Evolutionary conservation across 2,329 filamentous ascomycete genomes (phyloP).

Genomic region (Chaetomiaceae sp.): DNA sequence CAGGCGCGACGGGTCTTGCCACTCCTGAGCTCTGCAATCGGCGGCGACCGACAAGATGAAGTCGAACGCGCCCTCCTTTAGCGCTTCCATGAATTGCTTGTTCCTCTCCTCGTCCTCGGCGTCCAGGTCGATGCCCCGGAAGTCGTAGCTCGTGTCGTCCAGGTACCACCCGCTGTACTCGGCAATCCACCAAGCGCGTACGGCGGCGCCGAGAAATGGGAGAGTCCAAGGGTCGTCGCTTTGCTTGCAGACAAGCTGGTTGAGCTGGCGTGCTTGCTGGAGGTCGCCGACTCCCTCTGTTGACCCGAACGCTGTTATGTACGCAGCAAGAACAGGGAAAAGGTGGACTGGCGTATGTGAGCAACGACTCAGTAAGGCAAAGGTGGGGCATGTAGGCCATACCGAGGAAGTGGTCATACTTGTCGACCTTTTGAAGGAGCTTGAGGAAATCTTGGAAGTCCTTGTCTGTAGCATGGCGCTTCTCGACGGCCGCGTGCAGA

Average conservation of each 20-base stretch:
- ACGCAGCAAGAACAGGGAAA: slow-evolving; percentile 72
- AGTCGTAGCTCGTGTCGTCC: slow-evolving; percentile 60
- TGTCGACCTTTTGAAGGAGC: slow-evolving; percentile 65
- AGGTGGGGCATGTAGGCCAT: slow-evolving; percentile 23
- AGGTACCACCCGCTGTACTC: slow-evolving; percentile 90
- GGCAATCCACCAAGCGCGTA: slow-evolving; percentile 81
- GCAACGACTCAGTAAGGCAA: background rate
- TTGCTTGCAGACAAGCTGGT: slow-evolving; percentile 62
- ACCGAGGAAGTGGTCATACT: slow-evolving; percentile 64
- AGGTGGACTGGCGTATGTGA: slow-evolving; percentile 60
- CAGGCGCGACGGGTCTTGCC: slow-evolving; percentile 81
- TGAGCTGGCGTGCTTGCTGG: slow-evolving; percentile 64
- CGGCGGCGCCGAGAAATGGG: slow-evolving; percentile 71
- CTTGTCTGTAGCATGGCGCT: slow-evolving; percentile 61
- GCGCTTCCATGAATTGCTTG: slow-evolving; percentile 66
- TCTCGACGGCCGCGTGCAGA: slow-evolving; percentile 72
- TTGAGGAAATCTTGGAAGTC: slow-evolving; percentile 72
- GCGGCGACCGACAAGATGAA: slow-evolving; percentile 83
- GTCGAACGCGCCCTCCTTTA: slow-evolving; percentile 88
- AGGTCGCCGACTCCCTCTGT: slow-evolving; percentile 66
- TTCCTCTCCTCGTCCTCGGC: slow-evolving; percentile 67
- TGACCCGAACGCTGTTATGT: slow-evolving; percentile 74
- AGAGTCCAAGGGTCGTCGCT: slow-evolving; percentile 68
- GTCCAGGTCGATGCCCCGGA: slow-evolving; percentile 60
- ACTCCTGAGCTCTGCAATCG: slow-evolving; percentile 74